Evolutionary conservation across 441 rosid species (phyloP).

Genomic region (Dalechampia spathulata): DNA sequence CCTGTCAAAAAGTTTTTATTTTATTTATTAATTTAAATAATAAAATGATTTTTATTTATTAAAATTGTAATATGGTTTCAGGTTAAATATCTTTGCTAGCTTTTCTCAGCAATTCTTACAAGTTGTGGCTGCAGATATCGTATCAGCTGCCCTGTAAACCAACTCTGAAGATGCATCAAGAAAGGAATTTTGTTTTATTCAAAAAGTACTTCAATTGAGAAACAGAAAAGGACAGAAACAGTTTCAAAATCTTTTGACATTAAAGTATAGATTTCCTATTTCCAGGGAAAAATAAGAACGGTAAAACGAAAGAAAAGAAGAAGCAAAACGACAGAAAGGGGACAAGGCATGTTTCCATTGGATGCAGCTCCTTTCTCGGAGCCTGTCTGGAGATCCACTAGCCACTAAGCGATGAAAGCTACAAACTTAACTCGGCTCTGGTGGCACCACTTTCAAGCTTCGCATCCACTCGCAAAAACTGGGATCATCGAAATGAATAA

Average conservation of each 20-base stretch:
- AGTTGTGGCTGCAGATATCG: neutral
- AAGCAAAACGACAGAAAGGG: neutral
- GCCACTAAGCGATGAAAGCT: slow-evolving; percentile 2
- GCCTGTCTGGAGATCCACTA: slow-evolving; percentile 10
- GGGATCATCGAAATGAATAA: slow-evolving; percentile 80
- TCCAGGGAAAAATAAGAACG: neutral
- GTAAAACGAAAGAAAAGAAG: neutral
- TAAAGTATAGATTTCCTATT: slow-evolving; percentile 7
- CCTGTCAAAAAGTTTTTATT: too few relatives aligned
- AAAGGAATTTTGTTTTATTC: slow-evolving; percentile 1
- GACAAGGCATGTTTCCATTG: slow-evolving; percentile 5
- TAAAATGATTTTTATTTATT: too few relatives aligned
- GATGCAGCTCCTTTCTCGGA: slow-evolving; percentile 5
- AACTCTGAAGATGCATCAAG: neutral
- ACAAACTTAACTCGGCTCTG: slow-evolving; percentile 63
- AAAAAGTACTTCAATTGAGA: slow-evolving; percentile 5
- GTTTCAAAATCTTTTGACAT: slow-evolving; percentile 11
- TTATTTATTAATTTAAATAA: too few relatives aligned
- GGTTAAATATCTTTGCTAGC: too few relatives aligned
- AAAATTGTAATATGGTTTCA: too few relatives aligned
- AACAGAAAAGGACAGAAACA: neutral
- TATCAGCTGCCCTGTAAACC: neutral
- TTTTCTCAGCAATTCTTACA: too few relatives aligned
- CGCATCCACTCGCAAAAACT: slow-evolving; percentile 95
- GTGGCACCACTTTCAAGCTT: slow-evolving; percentile 72